Evolutionary conservation across 2,329 filamentous ascomycete genomes (phyloP).

Genomic region (Aspergillus sergii): DNA sequence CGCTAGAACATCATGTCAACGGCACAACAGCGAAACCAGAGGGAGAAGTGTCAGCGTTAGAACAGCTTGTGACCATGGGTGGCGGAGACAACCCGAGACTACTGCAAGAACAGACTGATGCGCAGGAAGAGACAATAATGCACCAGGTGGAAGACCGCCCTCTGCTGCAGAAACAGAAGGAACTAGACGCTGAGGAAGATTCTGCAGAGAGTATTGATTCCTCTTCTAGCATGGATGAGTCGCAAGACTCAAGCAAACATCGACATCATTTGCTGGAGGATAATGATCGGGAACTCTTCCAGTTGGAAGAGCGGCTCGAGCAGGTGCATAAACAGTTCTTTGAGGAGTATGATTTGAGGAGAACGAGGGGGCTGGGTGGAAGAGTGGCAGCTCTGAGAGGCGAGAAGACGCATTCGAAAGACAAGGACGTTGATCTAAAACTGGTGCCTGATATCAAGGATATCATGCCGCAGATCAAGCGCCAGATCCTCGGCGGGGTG

Average conservation of each 20-base stretch:
- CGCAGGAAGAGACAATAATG: conserved; percentile 84
- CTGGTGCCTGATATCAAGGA: conserved; percentile 81
- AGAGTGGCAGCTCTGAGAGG: conserved; percentile 54
- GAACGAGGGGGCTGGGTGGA: conserved; percentile 46
- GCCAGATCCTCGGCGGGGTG: conserved; percentile 71
- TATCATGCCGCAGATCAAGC: conserved; percentile 83
- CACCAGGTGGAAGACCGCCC: conserved; percentile 89
- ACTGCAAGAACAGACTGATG: conserved; percentile 74
- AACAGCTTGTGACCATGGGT: conserved; percentile 76
- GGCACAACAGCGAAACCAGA: conserved; percentile 31
- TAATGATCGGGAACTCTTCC: conserved; percentile 78
- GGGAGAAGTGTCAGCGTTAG: conserved; percentile 58
- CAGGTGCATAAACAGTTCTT: conserved; percentile 80
- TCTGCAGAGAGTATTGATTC: conserved; percentile 58
- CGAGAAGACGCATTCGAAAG: conserved; percentile 46
- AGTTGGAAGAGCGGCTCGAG: conserved; percentile 75
- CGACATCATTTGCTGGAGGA: conserved; percentile 82
- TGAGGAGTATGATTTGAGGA: conserved; percentile 70
- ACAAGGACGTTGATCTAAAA: conserved; percentile 54
- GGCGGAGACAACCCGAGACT: conserved; percentile 68
- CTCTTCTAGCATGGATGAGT: conserved; percentile 42
- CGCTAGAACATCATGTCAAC: conserved; percentile 34
- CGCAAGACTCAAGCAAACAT: conserved; percentile 43
- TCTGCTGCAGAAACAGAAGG: conserved; percentile 86
- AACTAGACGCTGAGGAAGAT: conserved; percentile 83